Evolutionary conservation across 345 rosid genomes (phyloP).

Genomic region (Cardamine resedifolia): DNA sequence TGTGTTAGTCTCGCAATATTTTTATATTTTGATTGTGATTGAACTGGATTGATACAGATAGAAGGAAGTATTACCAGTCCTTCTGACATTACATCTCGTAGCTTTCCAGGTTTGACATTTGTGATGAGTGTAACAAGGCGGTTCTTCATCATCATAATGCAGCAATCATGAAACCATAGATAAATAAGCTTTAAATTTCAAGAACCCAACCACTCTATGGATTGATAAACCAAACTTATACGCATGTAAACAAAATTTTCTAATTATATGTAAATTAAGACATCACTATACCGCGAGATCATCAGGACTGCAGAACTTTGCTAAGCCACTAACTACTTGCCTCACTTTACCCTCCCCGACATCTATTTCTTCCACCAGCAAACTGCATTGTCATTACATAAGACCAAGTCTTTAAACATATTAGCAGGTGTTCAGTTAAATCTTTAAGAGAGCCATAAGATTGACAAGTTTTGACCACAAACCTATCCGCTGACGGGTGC

Average conservation of each 20-base stretch:
- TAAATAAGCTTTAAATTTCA: slow-evolving; percentile 23
- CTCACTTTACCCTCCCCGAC: slow-evolving; percentile 83
- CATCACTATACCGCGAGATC: slow-evolving; percentile 61
- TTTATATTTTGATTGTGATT: background rate
- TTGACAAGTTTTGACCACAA: slow-evolving; percentile 31
- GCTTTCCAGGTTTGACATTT: slow-evolving; percentile 98
- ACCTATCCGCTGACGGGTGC: slow-evolving; percentile 99
- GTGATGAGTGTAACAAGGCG: slow-evolving; percentile 78
- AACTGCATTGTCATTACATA: slow-evolving; percentile 49
- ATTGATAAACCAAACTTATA: background rate
- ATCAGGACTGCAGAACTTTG: slow-evolving; percentile 81
- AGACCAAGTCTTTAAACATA: background rate
- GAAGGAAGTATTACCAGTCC: slow-evolving; percentile 72
- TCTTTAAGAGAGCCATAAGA: slow-evolving; percentile 5
- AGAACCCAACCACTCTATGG: slow-evolving; percentile 2
- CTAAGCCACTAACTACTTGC: slow-evolving; percentile 99
- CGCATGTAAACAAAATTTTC: background rate
- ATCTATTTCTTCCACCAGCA: slow-evolving; percentile 96
- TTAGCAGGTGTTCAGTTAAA: background rate
- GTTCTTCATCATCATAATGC: slow-evolving; percentile 51
- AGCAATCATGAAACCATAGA: slow-evolving; percentile 27
- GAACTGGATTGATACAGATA: background rate
- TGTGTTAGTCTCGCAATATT: background rate
- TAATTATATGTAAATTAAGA: background rate
- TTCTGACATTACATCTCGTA: slow-evolving; percentile 88